Percentiles rank a stretch among this genome's conserved stretches.
Evolutionary conservation across 2,329 filamentous ascomycete genomes (phyloP).

Genomic region (Ramichloridium luteum): DNA sequence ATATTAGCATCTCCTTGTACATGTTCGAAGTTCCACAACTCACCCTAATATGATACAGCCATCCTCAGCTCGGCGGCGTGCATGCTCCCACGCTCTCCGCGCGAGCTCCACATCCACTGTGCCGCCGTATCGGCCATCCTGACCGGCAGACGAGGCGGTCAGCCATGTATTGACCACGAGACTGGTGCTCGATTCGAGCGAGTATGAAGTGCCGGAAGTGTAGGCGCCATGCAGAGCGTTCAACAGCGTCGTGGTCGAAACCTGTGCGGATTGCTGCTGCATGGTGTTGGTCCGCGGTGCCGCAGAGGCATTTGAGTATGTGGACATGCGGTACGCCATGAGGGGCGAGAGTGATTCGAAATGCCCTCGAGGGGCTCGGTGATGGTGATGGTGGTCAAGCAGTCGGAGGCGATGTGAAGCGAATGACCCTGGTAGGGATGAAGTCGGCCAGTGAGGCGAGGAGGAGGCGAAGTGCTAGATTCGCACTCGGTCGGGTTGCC

Average conservation of each 20-base stretch:
- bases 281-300: conserved; percentile 37
- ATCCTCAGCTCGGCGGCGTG: conserved; percentile 84
- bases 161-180: conserved; percentile 93
- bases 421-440: conserved; percentile 1
- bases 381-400: conserved; percentile 1
- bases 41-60: conserved; percentile 84
- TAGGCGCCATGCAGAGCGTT: conserved; percentile 89
- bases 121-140: conserved; percentile 58
- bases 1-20: conserved; percentile 5
- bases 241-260: conserved; percentile 84
- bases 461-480: background rate
- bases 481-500: no score
- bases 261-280: conserved; percentile 54
- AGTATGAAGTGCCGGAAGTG: conserved; percentile 67
- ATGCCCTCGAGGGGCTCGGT: conserved; percentile 14
- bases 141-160: conserved; percentile 59
- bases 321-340: conserved; percentile 51
- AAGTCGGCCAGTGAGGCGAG: background rate
- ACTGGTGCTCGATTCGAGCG: conserved; percentile 79
- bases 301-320: conserved; percentile 48
- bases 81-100: conserved; percentile 87
- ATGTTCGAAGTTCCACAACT: conserved; percentile 18
- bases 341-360: conserved; percentile 19
- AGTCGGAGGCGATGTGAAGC: conserved; percentile 1
- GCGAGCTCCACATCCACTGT: conserved; percentile 72